Conservation (phyloP, 2,329 filamentous ascomycete genomes). For the Aspergillus japonicus region DNA sequence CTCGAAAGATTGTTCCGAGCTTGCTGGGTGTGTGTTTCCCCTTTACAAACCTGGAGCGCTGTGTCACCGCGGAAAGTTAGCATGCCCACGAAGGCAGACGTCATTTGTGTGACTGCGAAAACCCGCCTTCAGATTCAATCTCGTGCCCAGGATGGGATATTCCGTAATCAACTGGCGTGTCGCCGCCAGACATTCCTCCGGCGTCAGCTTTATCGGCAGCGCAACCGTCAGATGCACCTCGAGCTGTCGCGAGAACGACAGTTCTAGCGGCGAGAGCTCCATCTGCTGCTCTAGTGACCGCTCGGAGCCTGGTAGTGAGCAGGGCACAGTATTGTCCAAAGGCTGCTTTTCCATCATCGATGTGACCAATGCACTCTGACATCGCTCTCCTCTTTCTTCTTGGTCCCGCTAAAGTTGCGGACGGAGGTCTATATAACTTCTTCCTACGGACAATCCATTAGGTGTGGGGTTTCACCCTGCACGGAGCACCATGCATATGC, state of each 20-base stretch:
- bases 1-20: not conserved
- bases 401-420: no score
- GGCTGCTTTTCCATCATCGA: not conserved
- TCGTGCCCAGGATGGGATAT: not conserved
- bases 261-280: not conserved
- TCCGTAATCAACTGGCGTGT: not conserved
- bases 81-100: no score
- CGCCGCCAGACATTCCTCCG: not conserved
- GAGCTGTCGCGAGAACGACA: not conserved
- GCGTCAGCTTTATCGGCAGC: not conserved
- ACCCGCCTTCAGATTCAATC: not conserved
- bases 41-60: not conserved
- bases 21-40: not conserved
- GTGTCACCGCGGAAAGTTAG: not conserved
- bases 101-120: not conserved
- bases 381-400: no score
- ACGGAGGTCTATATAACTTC: no score
- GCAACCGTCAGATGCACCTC: not conserved
- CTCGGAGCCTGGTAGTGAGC: not conserved
- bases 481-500: no score
- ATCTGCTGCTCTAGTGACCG: not conserved
- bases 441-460: no score
- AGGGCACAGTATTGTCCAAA: not conserved
- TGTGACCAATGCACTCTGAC: no score
- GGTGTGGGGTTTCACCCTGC: no score